phyloP scores from a whole-genome alignment of 108 stramenopile genomes.

The Skeletonema grethae region DNA sequence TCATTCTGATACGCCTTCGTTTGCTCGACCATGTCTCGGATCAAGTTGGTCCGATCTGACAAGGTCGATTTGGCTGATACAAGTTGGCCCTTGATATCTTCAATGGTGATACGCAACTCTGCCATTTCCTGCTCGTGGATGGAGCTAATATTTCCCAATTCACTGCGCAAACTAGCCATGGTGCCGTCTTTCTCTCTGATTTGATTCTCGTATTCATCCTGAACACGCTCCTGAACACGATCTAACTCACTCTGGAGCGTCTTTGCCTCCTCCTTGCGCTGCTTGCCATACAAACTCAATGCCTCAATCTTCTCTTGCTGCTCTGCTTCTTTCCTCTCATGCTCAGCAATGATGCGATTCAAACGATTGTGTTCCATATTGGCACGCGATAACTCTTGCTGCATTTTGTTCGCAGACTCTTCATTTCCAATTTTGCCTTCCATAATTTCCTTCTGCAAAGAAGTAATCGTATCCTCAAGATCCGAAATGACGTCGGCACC shows the following conservation, averaged over 20 bases:
- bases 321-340: constrained; percentile 7
- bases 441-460: background rate
- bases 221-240: constrained; percentile 4
- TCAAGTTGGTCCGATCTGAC: constrained; percentile 32
- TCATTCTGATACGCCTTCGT: constrained; percentile 21
- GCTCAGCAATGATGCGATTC: constrained; percentile 6
- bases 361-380: constrained; percentile 21
- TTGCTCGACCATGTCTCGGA: constrained; percentile 37
- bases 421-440: constrained; percentile 9
- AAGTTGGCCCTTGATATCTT: constrained; percentile 22
- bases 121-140: constrained; percentile 16
- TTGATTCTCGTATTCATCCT: background rate
- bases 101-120: constrained; percentile 5
- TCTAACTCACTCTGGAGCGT: constrained; percentile 21
- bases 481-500: constrained; percentile 20
- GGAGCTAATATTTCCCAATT: constrained; percentile 10
- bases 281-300: constrained; percentile 22
- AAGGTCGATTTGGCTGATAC: constrained; percentile 23
- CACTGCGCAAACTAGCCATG: constrained; percentile 12
- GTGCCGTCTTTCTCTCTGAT: constrained; percentile 20
- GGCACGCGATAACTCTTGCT: constrained; percentile 18
- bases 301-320: constrained; percentile 18
- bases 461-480: constrained; percentile 13
- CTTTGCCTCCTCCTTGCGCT: constrained; percentile 32
- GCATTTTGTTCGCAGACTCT: constrained; percentile 10